Evolutionary conservation across 2,329 filamentous ascomycete species (phyloP), one percentile per base, ranked within the genome.

Genomic region (Hortaea werneckii): DNA sequence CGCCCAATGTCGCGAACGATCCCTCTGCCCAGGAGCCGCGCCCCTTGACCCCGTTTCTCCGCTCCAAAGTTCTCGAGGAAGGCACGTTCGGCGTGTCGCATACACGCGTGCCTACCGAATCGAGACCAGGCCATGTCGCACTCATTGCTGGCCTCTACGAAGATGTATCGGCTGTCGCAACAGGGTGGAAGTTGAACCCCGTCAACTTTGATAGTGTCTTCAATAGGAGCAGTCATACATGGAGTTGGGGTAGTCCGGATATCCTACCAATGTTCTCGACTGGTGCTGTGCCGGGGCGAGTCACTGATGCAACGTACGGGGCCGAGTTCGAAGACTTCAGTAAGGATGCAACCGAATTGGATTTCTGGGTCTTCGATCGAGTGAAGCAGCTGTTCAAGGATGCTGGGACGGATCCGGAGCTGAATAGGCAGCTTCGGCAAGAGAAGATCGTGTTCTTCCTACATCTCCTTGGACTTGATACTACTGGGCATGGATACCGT

Each of bases 131-230:
- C 11, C 92, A 98, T 72, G 92, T 98, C 47, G 94, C 92, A 32
- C 77, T 98, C 45, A 98, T 98, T 58, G 92, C 92, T 5, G 92
- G 92, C 4, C 70, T 98, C 34, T 98, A 98, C 63, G 92, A 98
- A 67, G 92, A 98, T 72, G 92, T 98, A 1, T 96, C 92, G 30
- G 85, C 92, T 2, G 92, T 98, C 13, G 94, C 85, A 29, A 98
- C 94, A 1, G 92, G 92, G 11, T 98, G 92, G 92, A 96, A 98
- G 69, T 71, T 95, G 56, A 98, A 98, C 63, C 92, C 92, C 0
- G 92, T 98, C 60, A 85, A 96, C 62, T 98, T 98, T 60, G 92
- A 98, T 69, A 96, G 90, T 60, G 88, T 98, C 8, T 98, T 98
- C 77, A 98, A 98, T 65, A 80, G 87, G 51, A 96, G 90, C 62